Base-by-base conservation (phyloP, 331 rosid genomes). In the Quercus lobata region DNA sequence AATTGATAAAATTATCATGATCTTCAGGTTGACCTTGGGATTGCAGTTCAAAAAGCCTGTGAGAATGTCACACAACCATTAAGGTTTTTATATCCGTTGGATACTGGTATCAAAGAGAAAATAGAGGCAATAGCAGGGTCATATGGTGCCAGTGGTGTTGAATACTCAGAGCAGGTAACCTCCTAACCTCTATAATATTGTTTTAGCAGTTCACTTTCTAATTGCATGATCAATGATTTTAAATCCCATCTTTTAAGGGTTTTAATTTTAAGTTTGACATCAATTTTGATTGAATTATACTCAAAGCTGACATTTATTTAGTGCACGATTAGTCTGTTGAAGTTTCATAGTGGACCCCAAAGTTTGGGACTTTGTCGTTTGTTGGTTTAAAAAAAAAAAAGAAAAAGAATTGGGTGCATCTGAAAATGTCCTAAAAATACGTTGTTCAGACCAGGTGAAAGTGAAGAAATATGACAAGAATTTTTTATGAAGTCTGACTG, bases 91-190 rank as follows among this genome's bases (percentile, higher is more conserved):
- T 95, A 95, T 88, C 90, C 97, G 30, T 72, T 95, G 84, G 99
- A 91, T 41, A 32, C 72, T 61, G 60, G 94, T 78, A 93, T 95
- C 70, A 95, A 95, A 83, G 94, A 88, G 78, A 95, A 95, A 81
- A 93, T 95, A 84, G 98, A 89, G 84, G 98, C 94, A 62, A 95
- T 95, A 80, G 99, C 99, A 78, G 89, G 82, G 77, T 95, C 99
- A 75, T 95, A 95, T 75, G 99, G 99, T 17, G 99, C 99, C 69
- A 86, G 92, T 32, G 86, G 92, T 5, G 98, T 93, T 78, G 93
- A 89, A 79, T 95, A 85, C 91, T 93, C 98, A 1, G 97, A 95
- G 79, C 97, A 93, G 96, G 99, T 95, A 25, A 80, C 81, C 73
- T 71, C 70, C 71, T 75, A 24, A 35, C 49, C 35, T 8, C 27